Percentiles rank a stretch among this genome's conserved stretches.
phyloP scores from a whole-genome alignment of 169 alveolate species.

The Cytauxzoon felis region DNA sequence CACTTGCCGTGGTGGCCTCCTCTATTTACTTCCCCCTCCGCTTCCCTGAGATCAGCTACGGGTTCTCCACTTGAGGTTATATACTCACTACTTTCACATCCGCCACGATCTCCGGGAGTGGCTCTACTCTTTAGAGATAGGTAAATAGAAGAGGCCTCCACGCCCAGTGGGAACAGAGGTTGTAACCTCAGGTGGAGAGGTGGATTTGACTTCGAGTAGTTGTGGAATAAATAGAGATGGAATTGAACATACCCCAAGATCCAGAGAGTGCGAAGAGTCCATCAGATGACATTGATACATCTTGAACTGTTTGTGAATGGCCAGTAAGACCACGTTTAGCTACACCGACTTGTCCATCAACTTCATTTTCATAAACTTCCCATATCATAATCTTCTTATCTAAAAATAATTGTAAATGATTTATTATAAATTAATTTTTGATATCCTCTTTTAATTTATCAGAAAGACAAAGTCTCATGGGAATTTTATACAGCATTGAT shows the following conservation, averaged over 20 bases:
- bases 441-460: neutral
- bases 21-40: no score
- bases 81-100: no score
- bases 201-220: no score
- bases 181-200: no score
- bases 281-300: slow-evolving; percentile 89
- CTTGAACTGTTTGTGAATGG: slow-evolving; percentile 90
- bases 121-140: no score
- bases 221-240: neutral
- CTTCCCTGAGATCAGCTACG: no score
- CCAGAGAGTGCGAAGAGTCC: slow-evolving; percentile 92
- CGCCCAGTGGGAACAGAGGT: no score
- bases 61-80: no score
- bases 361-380: slow-evolving; percentile 75
- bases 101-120: no score
- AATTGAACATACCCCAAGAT: slow-evolving; percentile 81
- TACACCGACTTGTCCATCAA: slow-evolving; percentile 78
- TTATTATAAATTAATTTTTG: neutral
- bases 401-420: slow-evolving; percentile 7
- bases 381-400: slow-evolving; percentile 80
- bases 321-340: slow-evolving; percentile 83
- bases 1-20: no score
- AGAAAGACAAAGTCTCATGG: neutral
- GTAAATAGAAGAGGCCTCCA: no score
- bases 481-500: slow-evolving; percentile 57